phyloP scores from a whole-genome alignment of 2,329 filamentous ascomycete species.

The Claviceps sp. region DNA sequence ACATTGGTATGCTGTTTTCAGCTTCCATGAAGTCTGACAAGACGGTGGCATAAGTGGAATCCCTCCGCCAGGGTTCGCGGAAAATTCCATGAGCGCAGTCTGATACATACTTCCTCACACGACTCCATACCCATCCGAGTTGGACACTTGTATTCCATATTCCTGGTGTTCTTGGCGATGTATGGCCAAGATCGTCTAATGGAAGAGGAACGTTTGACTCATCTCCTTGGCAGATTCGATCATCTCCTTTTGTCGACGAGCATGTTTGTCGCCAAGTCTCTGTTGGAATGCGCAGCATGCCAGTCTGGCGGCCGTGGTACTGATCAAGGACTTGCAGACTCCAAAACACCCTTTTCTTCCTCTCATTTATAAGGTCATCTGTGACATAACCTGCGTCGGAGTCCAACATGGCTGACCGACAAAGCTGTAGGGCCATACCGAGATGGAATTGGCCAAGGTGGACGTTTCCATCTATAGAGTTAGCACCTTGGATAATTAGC shows the following conservation, averaged over 20 bases:
- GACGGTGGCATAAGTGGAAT: slow-evolving; percentile 37
- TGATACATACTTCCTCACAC: slow-evolving; percentile 30
- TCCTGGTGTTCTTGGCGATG: slow-evolving; percentile 26
- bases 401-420: slow-evolving; percentile 35
- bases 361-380: slow-evolving; percentile 23
- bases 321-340: slow-evolving; percentile 37
- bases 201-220: slow-evolving; percentile 27
- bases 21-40: slow-evolving; percentile 37
- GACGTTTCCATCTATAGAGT: slow-evolving; percentile 28
- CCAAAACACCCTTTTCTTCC: slow-evolving; percentile 38
- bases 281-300: slow-evolving; percentile 26
- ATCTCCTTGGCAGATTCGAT: slow-evolving; percentile 9
- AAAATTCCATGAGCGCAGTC: slow-evolving; percentile 33
- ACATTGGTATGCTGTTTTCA: slow-evolving; percentile 34
- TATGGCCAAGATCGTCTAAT: slow-evolving; percentile 28
- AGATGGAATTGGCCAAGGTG: slow-evolving; percentile 37
- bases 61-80: slow-evolving; percentile 36
- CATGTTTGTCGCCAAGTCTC: slow-evolving; percentile 27
- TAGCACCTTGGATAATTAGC: background rate
- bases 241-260: slow-evolving; percentile 11
- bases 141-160: slow-evolving; percentile 37
- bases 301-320: slow-evolving; percentile 32
- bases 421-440: slow-evolving; percentile 35
- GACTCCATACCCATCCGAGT: slow-evolving; percentile 38
- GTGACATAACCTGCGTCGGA: slow-evolving; percentile 23